Evolutionary conservation across 768 basidiomycete genomes (phyloP).

Genomic region (Boletus vinaceobasis): DNA sequence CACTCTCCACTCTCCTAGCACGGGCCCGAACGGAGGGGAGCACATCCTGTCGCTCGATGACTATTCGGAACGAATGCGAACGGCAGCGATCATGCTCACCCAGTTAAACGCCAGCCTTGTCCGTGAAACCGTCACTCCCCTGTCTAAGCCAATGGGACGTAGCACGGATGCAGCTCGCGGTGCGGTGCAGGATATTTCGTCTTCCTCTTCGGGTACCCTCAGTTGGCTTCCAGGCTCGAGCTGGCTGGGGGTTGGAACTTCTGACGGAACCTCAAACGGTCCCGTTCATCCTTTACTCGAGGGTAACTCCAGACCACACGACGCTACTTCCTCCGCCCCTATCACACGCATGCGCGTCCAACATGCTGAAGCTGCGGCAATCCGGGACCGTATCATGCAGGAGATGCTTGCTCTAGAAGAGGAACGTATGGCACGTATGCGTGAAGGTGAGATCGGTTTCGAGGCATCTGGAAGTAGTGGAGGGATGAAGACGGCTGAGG

Average conservation of each 20-base stretch:
- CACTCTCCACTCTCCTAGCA: constrained; percentile 1
- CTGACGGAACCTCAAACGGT: constrained; percentile 22
- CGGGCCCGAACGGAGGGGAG: constrained; percentile 6
- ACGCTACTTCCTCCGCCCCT: constrained; percentile 29
- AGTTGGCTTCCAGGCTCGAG: constrained; percentile 56
- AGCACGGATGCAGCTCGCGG: constrained; percentile 1
- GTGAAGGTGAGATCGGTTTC: constrained; percentile 63
- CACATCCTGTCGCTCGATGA: constrained; percentile 78
- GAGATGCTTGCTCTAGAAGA: constrained; percentile 98
- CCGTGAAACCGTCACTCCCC: constrained; percentile 45
- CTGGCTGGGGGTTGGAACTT: constrained; percentile 38
- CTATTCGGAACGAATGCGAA: constrained; percentile 97
- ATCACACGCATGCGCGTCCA: constrained; percentile 69
- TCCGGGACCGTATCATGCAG: constrained; percentile 94
- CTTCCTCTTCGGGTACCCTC: constrained; percentile 31
- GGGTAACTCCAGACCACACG: constrained; percentile 21
- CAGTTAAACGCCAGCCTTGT: constrained; percentile 84
- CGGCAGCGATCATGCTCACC: constrained; percentile 96
- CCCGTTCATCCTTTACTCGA: constrained; percentile 32
- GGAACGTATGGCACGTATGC: constrained; percentile 93
- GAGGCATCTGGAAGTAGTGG: constrained; percentile 42
- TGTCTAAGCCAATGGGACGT: constrained; percentile 13
- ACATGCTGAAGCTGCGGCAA: constrained; percentile 80
- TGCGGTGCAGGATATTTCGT: constrained; percentile 9
- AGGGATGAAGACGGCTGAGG: constrained; percentile 70